Conservation (phyloP, 306 rosid species). For the Vigna hirtella region DNA sequence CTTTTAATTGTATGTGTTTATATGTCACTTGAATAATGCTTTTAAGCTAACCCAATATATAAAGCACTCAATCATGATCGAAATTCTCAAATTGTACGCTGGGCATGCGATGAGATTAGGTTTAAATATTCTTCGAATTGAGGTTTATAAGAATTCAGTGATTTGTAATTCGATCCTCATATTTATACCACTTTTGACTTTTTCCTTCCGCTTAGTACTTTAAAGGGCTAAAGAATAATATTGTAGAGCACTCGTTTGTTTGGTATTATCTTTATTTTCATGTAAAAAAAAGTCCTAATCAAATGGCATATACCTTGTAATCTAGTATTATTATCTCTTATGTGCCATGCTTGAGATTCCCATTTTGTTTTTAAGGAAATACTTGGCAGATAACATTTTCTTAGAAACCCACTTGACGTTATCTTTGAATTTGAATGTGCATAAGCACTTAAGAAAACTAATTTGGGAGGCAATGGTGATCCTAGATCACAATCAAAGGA, state of each 20-base stretch:
- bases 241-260: background rate
- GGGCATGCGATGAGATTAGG: conserved; percentile 14
- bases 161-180: conserved; percentile 33
- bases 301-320: background rate
- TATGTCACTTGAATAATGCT: conserved; percentile 42
- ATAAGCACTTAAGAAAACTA: background rate
- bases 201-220: conserved; percentile 5
- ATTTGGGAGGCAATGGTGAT: conserved; percentile 22
- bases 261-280: conserved; percentile 5
- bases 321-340: background rate
- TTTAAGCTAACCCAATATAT: conserved; percentile 42
- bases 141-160: conserved; percentile 10
- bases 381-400: background rate
- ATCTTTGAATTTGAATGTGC: conserved; percentile 15
- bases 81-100: conserved; percentile 21
- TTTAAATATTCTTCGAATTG: conserved; percentile 23
- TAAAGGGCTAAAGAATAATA: conserved; percentile 10
- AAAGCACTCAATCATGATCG: conserved; percentile 32
- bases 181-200: conserved; percentile 32
- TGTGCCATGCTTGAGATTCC: conserved; percentile 22
- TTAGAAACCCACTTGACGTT: conserved; percentile 29
- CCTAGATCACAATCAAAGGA: conserved; percentile 24
- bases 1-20: background rate
- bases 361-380: conserved; percentile 17
- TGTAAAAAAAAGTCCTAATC: background rate